Evolutionary conservation across 2,329 filamentous ascomycete genomes (phyloP).

Genomic region (Fonsecaea pugnacius): DNA sequence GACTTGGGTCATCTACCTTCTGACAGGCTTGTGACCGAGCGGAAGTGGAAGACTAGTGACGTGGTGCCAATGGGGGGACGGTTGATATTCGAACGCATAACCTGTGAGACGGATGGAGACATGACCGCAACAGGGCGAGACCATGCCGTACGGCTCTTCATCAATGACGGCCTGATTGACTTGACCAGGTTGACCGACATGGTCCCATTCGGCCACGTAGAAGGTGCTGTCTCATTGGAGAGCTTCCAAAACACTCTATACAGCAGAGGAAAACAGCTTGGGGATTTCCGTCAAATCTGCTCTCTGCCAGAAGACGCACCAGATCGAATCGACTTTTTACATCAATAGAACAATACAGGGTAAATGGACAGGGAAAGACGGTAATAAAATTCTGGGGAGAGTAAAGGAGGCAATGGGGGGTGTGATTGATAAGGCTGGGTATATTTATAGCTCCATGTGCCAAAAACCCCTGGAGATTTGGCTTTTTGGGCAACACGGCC

Average conservation of each 20-base stretch:
- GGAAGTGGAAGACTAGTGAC: slow-evolving; percentile 61
- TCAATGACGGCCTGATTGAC: slow-evolving; percentile 61
- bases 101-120: slow-evolving; percentile 42
- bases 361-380: neutral
- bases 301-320: slow-evolving; percentile 49
- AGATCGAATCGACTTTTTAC: slow-evolving; percentile 55
- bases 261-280: slow-evolving; percentile 49
- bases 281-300: slow-evolving; percentile 56
- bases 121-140: slow-evolving; percentile 11
- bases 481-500: neutral
- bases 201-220: slow-evolving; percentile 36
- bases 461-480: neutral
- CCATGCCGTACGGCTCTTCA: slow-evolving; percentile 57
- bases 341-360: slow-evolving; percentile 43
- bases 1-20: slow-evolving; percentile 51
- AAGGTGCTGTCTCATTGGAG: slow-evolving; percentile 50
- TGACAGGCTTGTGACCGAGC: slow-evolving; percentile 49
- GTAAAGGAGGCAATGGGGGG: neutral
- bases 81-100: slow-evolving; percentile 59
- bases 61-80: slow-evolving; percentile 63
- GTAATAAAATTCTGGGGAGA: neutral
- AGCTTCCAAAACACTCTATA: slow-evolving; percentile 51
- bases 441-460: neutral
- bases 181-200: slow-evolving; percentile 41
- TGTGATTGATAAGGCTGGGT: neutral